Evolutionary conservation across 1,139 yeast genomes (phyloP).

Genomic region (Candida sp.): DNA sequence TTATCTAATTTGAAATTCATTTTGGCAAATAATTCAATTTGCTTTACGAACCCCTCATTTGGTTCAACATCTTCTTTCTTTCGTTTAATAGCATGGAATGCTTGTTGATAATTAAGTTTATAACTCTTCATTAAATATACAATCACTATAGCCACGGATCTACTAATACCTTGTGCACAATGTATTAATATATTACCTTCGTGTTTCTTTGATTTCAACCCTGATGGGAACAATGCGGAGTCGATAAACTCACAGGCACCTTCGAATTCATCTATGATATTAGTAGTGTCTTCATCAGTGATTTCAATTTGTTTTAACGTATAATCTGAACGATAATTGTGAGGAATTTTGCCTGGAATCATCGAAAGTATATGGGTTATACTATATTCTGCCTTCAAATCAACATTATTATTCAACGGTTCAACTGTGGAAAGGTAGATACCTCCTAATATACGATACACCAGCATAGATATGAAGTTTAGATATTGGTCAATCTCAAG

Average conservation of each 20-base stretch:
- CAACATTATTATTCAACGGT: constrained; percentile 44
- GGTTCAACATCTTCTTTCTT: constrained; percentile 62
- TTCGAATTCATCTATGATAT: constrained; percentile 60
- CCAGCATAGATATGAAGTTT: constrained; percentile 9
- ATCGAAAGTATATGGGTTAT: constrained; percentile 73
- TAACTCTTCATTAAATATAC: constrained; percentile 81
- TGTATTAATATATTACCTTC: constrained; percentile 52
- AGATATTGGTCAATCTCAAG: neutral
- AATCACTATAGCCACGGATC: constrained; percentile 69
- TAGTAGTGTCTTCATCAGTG: constrained; percentile 62
- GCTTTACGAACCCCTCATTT: constrained; percentile 74
- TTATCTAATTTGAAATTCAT: constrained; percentile 27
- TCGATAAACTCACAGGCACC: constrained; percentile 67
- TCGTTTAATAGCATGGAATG: constrained; percentile 69
- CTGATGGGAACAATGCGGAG: constrained; percentile 45
- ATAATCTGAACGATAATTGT: constrained; percentile 44
- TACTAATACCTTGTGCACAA: constrained; percentile 86
- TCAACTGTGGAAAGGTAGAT: constrained; percentile 59
- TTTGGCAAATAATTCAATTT: constrained; percentile 55
- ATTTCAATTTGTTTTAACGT: constrained; percentile 61
- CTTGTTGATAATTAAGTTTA: constrained; percentile 54
- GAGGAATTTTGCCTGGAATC: constrained; percentile 60
- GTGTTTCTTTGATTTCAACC: constrained; percentile 39
- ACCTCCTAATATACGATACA: constrained; percentile 59
- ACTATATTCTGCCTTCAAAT: constrained; percentile 39